Evolutionary conservation across 2,329 filamentous ascomycete species (phyloP).

Genomic region (Ilyonectria robusta): DNA sequence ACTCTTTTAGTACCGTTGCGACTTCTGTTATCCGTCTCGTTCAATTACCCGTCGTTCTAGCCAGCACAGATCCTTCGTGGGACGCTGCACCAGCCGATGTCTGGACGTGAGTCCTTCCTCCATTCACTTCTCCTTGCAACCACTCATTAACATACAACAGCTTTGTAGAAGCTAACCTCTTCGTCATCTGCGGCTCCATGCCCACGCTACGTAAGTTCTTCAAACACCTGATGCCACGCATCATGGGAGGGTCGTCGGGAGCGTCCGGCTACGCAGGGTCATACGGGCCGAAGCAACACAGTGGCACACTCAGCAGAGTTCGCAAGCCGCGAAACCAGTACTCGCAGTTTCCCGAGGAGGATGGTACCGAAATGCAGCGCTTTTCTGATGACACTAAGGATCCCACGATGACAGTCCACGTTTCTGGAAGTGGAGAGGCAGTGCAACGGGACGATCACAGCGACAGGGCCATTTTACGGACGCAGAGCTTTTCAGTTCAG

Average conservation of each 20-base stretch:
- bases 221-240: slow-evolving; percentile 49
- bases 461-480: slow-evolving; percentile 47
- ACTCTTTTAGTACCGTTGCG: slow-evolving; percentile 46
- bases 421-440: slow-evolving; percentile 18
- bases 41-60: slow-evolving; percentile 44
- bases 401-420: slow-evolving; percentile 26
- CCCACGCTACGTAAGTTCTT: slow-evolving; percentile 56
- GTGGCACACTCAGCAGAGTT: slow-evolving; percentile 26
- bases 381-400: slow-evolving; percentile 28
- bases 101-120: slow-evolving; percentile 45
- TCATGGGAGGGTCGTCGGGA: slow-evolving; percentile 40
- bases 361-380: slow-evolving; percentile 31
- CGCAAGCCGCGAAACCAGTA: slow-evolving; percentile 37
- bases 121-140: slow-evolving; percentile 23
- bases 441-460: slow-evolving; percentile 39
- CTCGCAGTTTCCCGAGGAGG: slow-evolving; percentile 34
- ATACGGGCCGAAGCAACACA: slow-evolving; percentile 28
- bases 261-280: slow-evolving; percentile 10
- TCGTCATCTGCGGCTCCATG: slow-evolving; percentile 58
- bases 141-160: slow-evolving; percentile 36
- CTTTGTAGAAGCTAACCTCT: slow-evolving; percentile 56
- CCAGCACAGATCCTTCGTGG: slow-evolving; percentile 49
- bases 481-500: slow-evolving; percentile 42
- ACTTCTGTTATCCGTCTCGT: slow-evolving; percentile 50
- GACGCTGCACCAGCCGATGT: slow-evolving; percentile 47